A percentile compares a stretch with the other conserved stretches of the same genome.
phyloP scores from a whole-genome alignment of 495 filamentous ascomycete species.

The Penicillium taxi region DNA sequence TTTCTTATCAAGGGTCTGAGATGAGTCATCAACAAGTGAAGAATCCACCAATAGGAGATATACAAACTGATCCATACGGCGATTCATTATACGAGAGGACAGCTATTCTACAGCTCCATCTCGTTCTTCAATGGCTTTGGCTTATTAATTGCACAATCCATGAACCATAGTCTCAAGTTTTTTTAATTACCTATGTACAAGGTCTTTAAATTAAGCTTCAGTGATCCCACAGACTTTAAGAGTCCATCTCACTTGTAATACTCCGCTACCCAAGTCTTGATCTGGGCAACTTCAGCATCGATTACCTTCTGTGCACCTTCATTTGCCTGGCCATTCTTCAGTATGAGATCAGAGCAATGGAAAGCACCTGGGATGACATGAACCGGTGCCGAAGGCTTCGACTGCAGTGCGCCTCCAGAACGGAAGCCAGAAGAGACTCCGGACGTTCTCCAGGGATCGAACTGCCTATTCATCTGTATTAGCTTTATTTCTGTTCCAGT shows the following conservation, averaged over 20 bases:
- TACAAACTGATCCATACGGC: too few relatives aligned
- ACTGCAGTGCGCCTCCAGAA: constrained; percentile 46
- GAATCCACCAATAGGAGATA: too few relatives aligned
- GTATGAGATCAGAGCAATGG: constrained; percentile 44
- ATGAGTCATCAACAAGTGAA: too few relatives aligned
- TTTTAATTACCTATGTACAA: too few relatives aligned
- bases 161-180: too few relatives aligned
- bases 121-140: too few relatives aligned
- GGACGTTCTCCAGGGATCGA: constrained; percentile 51
- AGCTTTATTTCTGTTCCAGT: background rate
- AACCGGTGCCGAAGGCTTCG: constrained; percentile 35
- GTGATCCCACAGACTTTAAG: too few relatives aligned
- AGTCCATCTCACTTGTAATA: constrained; percentile 23
- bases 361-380: constrained; percentile 49
- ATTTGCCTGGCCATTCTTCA: constrained; percentile 37
- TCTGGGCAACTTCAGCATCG: constrained; percentile 34
- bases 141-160: too few relatives aligned
- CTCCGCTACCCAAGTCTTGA: constrained; percentile 44
- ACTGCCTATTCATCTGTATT: constrained; percentile 30
- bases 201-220: too few relatives aligned
- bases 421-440: constrained; percentile 45
- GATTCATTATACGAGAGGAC: too few relatives aligned
- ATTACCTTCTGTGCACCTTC: constrained; percentile 29
- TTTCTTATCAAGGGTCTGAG: too few relatives aligned
- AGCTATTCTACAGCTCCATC: too few relatives aligned